Evolutionary conservation across 2,329 filamentous ascomycete genomes (phyloP).

Genomic region (Dactylellina leptospora): DNA sequence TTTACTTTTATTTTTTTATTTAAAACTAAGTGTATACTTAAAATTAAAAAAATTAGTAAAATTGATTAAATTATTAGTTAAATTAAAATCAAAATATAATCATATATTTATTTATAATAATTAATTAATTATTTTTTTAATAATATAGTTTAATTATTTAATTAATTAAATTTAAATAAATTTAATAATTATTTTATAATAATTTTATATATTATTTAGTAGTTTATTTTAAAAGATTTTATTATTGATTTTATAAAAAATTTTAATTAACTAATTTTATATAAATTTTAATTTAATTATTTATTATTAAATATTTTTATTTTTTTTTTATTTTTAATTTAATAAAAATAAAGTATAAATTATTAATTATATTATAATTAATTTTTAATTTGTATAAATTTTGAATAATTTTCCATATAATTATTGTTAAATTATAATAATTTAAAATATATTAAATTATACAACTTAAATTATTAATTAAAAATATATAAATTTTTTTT

Average conservation of each 20-base stretch:
- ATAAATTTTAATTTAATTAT: background rate
- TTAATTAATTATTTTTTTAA: background rate
- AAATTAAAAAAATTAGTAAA: background rate
- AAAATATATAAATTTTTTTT: background rate
- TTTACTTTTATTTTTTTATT: no score
- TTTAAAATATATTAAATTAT: background rate
- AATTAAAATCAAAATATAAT: background rate
- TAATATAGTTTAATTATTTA: background rate
- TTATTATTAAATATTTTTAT: background rate
- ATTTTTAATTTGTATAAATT: background rate
- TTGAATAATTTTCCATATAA: background rate
- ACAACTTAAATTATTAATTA: background rate
- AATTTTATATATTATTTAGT: background rate
- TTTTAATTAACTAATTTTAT: background rate
- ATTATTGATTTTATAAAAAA: background rate
- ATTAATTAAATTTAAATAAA: background rate
- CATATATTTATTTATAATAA: background rate
- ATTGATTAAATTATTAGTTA: background rate
- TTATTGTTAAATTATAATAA: background rate
- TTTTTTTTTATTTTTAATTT: background rate
- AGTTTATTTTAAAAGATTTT: background rate
- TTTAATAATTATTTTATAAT: background rate
- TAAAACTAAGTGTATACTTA: background rate
- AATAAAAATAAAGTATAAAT: background rate
- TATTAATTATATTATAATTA: background rate